phyloP scores from a whole-genome alignment of 169 alveolate genomes.

The Toxoplasma gondii region DNA sequence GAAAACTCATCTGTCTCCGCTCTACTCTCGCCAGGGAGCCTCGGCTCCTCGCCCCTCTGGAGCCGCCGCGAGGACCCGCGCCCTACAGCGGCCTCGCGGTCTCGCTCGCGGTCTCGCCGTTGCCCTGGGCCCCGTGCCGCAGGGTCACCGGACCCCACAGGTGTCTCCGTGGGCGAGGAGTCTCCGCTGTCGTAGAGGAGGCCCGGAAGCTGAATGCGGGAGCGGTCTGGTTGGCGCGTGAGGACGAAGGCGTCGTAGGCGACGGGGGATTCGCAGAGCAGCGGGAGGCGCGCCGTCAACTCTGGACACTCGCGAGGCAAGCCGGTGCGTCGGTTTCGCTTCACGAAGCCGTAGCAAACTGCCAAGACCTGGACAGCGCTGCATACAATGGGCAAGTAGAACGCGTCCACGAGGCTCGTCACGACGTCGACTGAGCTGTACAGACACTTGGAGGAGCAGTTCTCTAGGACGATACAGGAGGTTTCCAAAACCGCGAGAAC shows the following conservation, averaged over 20 bases:
- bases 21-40: too few species aligned
- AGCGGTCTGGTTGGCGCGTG: slow-evolving; percentile 50
- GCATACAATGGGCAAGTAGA: slow-evolving; percentile 59
- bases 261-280: slow-evolving; percentile 48
- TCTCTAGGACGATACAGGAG: slow-evolving; percentile 57
- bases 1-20: not conserved
- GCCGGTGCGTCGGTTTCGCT: slow-evolving; percentile 46
- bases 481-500: slow-evolving; percentile 59
- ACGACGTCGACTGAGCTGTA: slow-evolving; percentile 64
- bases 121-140: not conserved
- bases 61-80: slow-evolving; percentile 26
- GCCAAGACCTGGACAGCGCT: slow-evolving; percentile 62
- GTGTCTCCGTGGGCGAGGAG: slow-evolving; percentile 21
- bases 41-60: too few species aligned
- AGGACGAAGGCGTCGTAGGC: slow-evolving; percentile 63
- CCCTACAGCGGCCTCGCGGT: not conserved
- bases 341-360: slow-evolving; percentile 65
- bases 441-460: slow-evolving; percentile 62
- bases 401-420: slow-evolving; percentile 47
- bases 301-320: slow-evolving; percentile 62
- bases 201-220: slow-evolving; percentile 17
- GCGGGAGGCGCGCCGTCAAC: slow-evolving; percentile 38
- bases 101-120: too few species aligned
- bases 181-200: not conserved
- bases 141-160: not conserved